Base-by-base conservation (phyloP, 176 grass and related monocot genomes). In the Aegilops bicornis region DNA sequence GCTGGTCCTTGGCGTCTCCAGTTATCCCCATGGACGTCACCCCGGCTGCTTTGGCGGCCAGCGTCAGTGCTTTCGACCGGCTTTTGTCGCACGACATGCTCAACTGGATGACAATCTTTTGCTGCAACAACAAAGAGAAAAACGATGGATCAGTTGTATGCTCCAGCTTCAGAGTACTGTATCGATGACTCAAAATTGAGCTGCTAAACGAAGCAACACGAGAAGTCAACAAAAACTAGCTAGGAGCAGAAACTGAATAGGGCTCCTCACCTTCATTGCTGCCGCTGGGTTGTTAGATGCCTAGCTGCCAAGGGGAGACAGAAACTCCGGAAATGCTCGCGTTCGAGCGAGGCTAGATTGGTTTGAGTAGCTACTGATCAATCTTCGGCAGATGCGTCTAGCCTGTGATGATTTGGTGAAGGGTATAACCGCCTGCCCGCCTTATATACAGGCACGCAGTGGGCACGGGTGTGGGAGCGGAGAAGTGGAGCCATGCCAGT, bases 81-180 rank as follows among this genome's bases (percentile, higher is more conserved):
- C 76, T 29, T 35, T 77, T 87, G 5, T 93, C 88, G 76, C 81
- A 83, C 15, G 80, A 16, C 88, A 92, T 87, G 79, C 71, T 85
- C 20, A 92, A 31, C 79, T 71, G 83, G 65, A 95, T 90, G 8
- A 92, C 82, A 30, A 95, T 91, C 88, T 92, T 85, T 86, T 90
- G 82, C 93, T 95, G 85, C 86, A 60, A 36, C 6, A 33, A 16
- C 0, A 14, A 39, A 7, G 4, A 73, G 22, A 72, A 37, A 36
- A 36, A 2, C 10, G 8, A 37, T 40, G 39, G 62, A 56, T 63
- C 60, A 58, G 10, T 27, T 1, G 4, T 3, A 35, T 65, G 60
- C n/a, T 47, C 5, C 35, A 65, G n/a, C 36, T 19, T 42, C 61
- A 50, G 14, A 8, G 47, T 23, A 79, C 14, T 8, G 1, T 52